phyloP scores from a whole-genome alignment of 768 basidiomycete genomes.

The Jaapia argillacea region DNA sequence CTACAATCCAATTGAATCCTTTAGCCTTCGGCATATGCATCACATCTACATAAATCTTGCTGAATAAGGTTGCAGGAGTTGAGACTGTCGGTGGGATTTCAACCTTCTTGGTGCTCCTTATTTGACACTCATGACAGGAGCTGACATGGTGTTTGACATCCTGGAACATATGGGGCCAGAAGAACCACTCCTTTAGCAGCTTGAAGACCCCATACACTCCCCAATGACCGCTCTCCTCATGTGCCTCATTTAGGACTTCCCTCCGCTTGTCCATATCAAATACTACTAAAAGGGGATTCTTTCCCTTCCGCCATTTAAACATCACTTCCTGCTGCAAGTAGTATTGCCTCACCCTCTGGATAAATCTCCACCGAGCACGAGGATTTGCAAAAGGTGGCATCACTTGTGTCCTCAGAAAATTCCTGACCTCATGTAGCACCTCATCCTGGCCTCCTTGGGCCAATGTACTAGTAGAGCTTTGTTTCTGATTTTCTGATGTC shows the following conservation, averaged over 20 bases:
- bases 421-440: conserved; percentile 5
- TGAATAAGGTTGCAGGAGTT: too few relatives aligned
- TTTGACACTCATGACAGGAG: conserved; percentile 10
- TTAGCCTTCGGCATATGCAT: conserved; percentile 1
- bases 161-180: conserved; percentile 8
- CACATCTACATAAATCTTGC: too few relatives aligned
- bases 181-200: conserved; percentile 8
- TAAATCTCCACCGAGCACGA: conserved; percentile 16
- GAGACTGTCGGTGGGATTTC: too few relatives aligned
- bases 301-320: not conserved
- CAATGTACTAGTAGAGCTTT: conserved; percentile 7
- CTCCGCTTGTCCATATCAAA: too few relatives aligned
- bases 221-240: conserved; percentile 12
- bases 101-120: too few relatives aligned
- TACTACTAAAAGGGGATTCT: conserved; percentile 2
- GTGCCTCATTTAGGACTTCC: conserved; percentile 8
- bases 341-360: conserved; percentile 6
- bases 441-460: conserved; percentile 9
- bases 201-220: conserved; percentile 7
- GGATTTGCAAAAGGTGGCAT: conserved; percentile 21
- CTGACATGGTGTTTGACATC: conserved; percentile 4
- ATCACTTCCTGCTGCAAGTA: conserved; percentile 3
- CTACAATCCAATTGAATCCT: conserved; percentile 14
- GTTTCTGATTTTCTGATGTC: conserved; percentile 20
- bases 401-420: conserved; percentile 10